Evolutionary conservation across 2,329 filamentous ascomycete genomes (phyloP), one percentile per base, ranked within the genome.

Genomic region (Penicillium vulpinum): DNA sequence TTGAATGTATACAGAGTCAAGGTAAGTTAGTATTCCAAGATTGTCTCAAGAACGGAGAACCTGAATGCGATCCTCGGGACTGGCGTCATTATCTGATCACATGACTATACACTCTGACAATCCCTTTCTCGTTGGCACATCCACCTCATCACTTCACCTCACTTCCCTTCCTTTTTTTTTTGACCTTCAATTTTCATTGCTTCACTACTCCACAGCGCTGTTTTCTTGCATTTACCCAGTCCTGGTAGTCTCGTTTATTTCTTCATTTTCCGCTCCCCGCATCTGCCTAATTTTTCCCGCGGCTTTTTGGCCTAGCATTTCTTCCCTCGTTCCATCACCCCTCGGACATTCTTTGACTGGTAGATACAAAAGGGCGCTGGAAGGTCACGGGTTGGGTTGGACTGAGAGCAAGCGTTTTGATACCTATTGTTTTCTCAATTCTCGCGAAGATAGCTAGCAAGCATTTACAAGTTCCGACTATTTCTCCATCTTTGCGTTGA

Each of bases 391-490:
- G 62, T 62, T 65, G 57, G 65, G 64, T 61, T 62, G 62, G 62
- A 65, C 66, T 66, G 68, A 67, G 62, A 63, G 62, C 61, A 65
- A 62, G 70, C 65, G 65, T 69, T 64, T 75, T 63, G 47, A 54
- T 54, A n/a, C 46, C 36, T 72, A 71, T 66, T 73, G 73, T 67
- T 72, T 66, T 73, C 36, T 51, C 68, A 66, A 68, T 63, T 73
- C 69, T 71, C 71, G 69, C 71, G 63, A 72, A 73, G 67, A 72
- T 77, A 77, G 75, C 74, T 77, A 77, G 74, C 73, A 75, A 77
- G 69, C 73, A 76, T 77, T 76, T 73, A 75, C 72, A 75, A 74
- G 64, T 72, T 74, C 62, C 67, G 72, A 68, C 70, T 68, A 65
- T 70, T 67, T 69, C 68, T 72, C 67, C 68, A 70, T 70, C 67